Conservation (phyloP, 176 grass and related monocot genomes). For the Luzula sylvatica region DNA sequence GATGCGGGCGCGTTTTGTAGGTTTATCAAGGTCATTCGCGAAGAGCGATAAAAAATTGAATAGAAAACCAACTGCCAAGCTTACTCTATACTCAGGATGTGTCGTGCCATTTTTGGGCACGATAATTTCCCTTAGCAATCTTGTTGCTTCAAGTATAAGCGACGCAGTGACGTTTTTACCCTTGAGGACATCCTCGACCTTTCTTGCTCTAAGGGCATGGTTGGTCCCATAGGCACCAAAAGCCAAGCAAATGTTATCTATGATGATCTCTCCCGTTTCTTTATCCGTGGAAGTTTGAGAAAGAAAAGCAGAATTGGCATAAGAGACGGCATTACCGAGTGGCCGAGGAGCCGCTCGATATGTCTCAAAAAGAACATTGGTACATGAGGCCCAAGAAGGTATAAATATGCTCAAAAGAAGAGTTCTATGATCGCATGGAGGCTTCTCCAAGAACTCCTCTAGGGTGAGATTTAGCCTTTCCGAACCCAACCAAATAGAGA, state of each 20-base stretch:
- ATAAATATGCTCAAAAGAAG: slow-evolving; percentile 52
- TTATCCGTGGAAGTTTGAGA: slow-evolving; percentile 38
- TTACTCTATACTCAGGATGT: slow-evolving; percentile 62
- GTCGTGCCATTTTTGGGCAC: slow-evolving; percentile 51
- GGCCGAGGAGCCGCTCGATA: slow-evolving; percentile 54
- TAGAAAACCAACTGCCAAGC: slow-evolving; percentile 66
- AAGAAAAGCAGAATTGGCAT: slow-evolving; percentile 66
- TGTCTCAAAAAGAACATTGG: slow-evolving; percentile 53
- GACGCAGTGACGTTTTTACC: slow-evolving; percentile 44
- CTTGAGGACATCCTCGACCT: too few relatives aligned
- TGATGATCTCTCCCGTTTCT: slow-evolving; percentile 27
- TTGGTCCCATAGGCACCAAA: slow-evolving; percentile 72
- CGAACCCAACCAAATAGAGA: slow-evolving; percentile 45
- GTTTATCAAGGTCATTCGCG: slow-evolving; percentile 24
- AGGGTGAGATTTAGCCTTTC: slow-evolving; percentile 27
- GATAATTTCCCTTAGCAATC: slow-evolving; percentile 39
- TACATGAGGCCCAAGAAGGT: slow-evolving; percentile 29
- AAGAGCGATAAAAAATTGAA: slow-evolving; percentile 61
- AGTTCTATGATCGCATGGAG: slow-evolving; percentile 44
- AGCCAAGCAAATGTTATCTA: slow-evolving; percentile 35
- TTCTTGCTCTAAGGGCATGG: slow-evolving; percentile 61
- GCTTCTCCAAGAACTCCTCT: slow-evolving; percentile 56
- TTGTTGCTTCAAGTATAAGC: slow-evolving; percentile 48
- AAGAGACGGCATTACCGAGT: slow-evolving; percentile 54
- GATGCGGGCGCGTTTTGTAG: slow-evolving; percentile 19